Evolutionary conservation across 441 rosid species (phyloP).

Genomic region (Euphorbia celastroides): DNA sequence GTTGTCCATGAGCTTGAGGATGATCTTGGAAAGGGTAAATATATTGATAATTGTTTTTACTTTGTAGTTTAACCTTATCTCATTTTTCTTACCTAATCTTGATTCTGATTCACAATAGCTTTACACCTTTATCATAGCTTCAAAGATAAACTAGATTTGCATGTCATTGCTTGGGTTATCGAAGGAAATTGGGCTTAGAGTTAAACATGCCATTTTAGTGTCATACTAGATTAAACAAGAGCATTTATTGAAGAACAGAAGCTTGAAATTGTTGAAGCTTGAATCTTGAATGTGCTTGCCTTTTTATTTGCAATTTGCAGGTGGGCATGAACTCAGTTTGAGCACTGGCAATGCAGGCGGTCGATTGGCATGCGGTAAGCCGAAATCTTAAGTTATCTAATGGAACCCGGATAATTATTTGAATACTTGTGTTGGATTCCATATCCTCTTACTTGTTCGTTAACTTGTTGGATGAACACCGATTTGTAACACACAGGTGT

Average conservation of each 20-base stretch:
- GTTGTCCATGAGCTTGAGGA: constrained; percentile 92
- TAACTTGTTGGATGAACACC: too few relatives aligned
- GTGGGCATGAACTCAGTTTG: constrained; percentile 91
- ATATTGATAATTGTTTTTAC: not conserved
- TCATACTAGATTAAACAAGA: not conserved
- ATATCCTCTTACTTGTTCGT: too few relatives aligned
- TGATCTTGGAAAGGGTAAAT: constrained; percentile 86
- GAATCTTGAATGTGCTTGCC: not conserved
- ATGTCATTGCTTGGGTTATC: not conserved
- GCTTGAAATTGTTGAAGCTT: too few relatives aligned
- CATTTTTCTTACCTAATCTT: not conserved
- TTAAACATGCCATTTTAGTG: not conserved
- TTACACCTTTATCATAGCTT: not conserved
- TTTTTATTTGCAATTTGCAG: constrained; percentile 33
- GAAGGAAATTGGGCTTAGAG: not conserved
- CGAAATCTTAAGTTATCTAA: not conserved
- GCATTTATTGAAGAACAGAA: not conserved
- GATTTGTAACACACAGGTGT: not conserved
- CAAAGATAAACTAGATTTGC: not conserved
- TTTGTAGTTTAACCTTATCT: not conserved
- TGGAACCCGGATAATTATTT: not conserved
- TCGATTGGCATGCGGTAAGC: constrained; percentile 87
- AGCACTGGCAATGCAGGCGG: constrained; percentile 90
- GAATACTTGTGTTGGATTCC: not conserved
- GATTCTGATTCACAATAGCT: not conserved